A percentile compares a stretch with the other conserved stretches of the same genome.
Conservation (phyloP, 441 rosid species). For the Dalechampia spathulata region DNA sequence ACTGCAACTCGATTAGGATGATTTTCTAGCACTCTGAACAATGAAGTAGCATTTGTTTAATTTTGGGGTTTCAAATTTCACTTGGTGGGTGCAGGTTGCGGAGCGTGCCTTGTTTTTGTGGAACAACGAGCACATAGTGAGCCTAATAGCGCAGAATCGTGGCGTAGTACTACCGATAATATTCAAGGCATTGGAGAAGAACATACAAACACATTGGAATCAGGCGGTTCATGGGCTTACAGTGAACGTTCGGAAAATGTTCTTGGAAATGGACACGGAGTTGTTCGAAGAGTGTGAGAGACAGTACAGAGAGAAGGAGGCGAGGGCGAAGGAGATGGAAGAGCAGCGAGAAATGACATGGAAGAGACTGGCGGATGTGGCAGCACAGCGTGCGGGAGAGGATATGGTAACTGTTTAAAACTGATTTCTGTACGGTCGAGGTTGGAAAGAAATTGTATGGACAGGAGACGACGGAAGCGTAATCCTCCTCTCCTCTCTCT, state of each 20-base stretch:
- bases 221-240: slow-evolving; percentile 88
- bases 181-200: slow-evolving; percentile 73
- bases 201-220: slow-evolving; percentile 74
- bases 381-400: slow-evolving; percentile 48
- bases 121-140: slow-evolving; percentile 87
- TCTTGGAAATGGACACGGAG: slow-evolving; percentile 77
- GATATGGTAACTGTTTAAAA: slow-evolving; percentile 49
- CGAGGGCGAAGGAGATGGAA: slow-evolving; percentile 54
- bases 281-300: slow-evolving; percentile 70
- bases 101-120: slow-evolving; percentile 91
- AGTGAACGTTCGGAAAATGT: slow-evolving; percentile 69
- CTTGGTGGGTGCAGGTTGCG: slow-evolving; percentile 62
- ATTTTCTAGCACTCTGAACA: slow-evolving; percentile 2
- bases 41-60: neutral
- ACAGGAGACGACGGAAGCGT: neutral
- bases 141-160: slow-evolving; percentile 70
- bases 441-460: slow-evolving; percentile 10
- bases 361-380: slow-evolving; percentile 76
- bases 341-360: slow-evolving; percentile 69
- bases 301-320: slow-evolving; percentile 53
- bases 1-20: neutral
- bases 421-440: slow-evolving; percentile 9
- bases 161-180: slow-evolving; percentile 60
- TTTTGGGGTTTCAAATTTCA: slow-evolving; percentile 3
- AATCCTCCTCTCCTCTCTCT: slow-evolving; percentile 15